Evolutionary conservation across 2,329 filamentous ascomycete species (phyloP), one percentile per base, ranked within the genome.

Genomic region (Fusarium siculi): DNA sequence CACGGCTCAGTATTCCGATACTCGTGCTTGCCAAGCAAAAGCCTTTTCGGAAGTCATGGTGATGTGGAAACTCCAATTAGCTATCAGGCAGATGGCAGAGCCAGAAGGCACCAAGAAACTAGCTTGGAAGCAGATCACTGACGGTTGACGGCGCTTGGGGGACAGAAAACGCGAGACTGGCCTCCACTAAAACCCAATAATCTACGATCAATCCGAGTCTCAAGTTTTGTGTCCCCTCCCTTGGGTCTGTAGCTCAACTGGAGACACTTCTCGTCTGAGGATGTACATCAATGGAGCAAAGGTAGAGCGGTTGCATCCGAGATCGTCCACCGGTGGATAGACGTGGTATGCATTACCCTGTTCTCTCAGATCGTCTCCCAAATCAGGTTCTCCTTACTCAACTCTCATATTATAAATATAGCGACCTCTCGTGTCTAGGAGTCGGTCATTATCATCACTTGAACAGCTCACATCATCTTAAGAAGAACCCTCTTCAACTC

Each of bases 61-160:
- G 19, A n/a, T 21, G 10, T 18, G 19, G 5, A 34, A 18, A 14
- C 19, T 49, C 40, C 15, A 21, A 28, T n/a, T 5, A 36, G n/a
- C 14, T 21, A 1, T 18, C 7, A 36, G 30, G 16, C 14, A 8
- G 1, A 25, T 4, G 10, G 0, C 0, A 10, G 18, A 28, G 28
- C 4, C 30, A 32, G n/a, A 5, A 4, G 6, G 15, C 4, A 28
- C 15, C 4, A 4, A 14, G 7, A 1, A n/a, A 14, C 46, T 23
- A 50, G 47, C 0, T 14, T 23, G 3, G 5, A 18, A 32, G 16
- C 5, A 23, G 46, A 12, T 11, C n/a, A 1, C 1, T 19, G 11
- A 50, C 6, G 47, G 5, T 19, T 23, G 21, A 4, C 14, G 16
- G 21, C 3, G 15, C 19, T 5, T 0, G 21, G 21, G 2, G 16